These are phyloP conservation scores for Nemania serpens DNA, from an alignment of 2,329 filamentous ascomycete species.

Conservation along the genomic window DNA sequence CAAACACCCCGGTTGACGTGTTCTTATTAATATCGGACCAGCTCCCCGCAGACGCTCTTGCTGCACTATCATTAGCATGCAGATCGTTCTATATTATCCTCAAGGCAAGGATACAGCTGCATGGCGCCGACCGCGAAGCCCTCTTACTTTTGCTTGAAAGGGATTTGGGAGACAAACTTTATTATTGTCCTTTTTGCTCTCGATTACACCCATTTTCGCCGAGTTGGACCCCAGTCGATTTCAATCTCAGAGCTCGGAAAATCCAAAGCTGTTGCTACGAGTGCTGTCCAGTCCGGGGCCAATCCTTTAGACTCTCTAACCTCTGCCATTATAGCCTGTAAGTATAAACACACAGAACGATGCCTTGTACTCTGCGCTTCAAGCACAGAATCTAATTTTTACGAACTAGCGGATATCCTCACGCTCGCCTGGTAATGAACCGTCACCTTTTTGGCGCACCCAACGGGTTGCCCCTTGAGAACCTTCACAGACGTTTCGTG, in stretches of 20 bases:
- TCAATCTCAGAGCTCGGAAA: neutral
- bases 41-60: neutral
- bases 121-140: neutral
- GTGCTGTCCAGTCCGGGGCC: neutral
- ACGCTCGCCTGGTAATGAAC: constrained; percentile 12
- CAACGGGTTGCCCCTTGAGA: constrained; percentile 5
- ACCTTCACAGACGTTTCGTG: constrained; percentile 9
- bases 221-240: neutral
- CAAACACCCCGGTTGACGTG: neutral
- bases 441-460: constrained; percentile 8
- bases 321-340: too few species aligned
- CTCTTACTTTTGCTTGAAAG: constrained; percentile 7
- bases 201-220: neutral
- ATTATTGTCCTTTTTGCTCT: constrained; percentile 7
- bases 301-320: neutral
- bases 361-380: constrained; percentile 1
- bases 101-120: neutral
- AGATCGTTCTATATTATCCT: neutral
- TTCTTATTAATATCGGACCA: neutral
- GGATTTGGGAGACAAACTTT: constrained; percentile 3
- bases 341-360: too few species aligned
- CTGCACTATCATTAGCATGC: neutral
- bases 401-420: constrained; percentile 6
- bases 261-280: neutral
- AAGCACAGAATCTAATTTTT: neutral